These are phyloP conservation scores for Citeromyces matritensis DNA, from an alignment of 805 yeast species.

Conservation along the genomic window DNA sequence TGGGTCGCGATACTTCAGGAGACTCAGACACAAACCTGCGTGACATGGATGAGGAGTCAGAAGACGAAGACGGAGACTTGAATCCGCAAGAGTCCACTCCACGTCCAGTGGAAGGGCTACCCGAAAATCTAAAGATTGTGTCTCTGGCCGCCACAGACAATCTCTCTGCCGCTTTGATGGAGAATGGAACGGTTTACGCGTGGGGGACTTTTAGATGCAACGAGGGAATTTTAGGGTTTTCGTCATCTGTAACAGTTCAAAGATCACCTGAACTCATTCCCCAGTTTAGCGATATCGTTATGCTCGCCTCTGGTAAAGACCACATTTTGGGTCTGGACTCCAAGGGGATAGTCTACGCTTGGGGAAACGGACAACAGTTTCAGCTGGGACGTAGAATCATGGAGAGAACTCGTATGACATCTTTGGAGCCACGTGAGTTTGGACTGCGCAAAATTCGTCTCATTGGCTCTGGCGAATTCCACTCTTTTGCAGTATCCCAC, in stretches of 20 bases:
- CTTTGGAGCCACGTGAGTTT: slow-evolving; percentile 70
- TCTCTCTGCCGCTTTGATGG: slow-evolving; percentile 64
- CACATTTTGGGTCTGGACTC: slow-evolving; percentile 75
- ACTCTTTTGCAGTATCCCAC: slow-evolving; percentile 78
- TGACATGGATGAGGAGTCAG: slow-evolving; percentile 46
- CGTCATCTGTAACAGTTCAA: slow-evolving; percentile 50
- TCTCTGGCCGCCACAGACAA: slow-evolving; percentile 89
- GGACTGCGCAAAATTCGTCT: slow-evolving; percentile 67
- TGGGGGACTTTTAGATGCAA: slow-evolving; percentile 97
- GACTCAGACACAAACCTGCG: slow-evolving; percentile 47
- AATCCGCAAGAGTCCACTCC: slow-evolving; percentile 89
- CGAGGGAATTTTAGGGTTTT: slow-evolving; percentile 83
- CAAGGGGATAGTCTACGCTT: slow-evolving; percentile 79
- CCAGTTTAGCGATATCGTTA: slow-evolving; percentile 54
- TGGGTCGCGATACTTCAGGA: slow-evolving; percentile 72
- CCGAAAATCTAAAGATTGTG: slow-evolving; percentile 43
- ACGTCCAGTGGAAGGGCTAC: slow-evolving; percentile 51
- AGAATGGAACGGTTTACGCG: slow-evolving; percentile 80
- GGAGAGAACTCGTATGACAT: slow-evolving; percentile 62
- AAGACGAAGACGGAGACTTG: slow-evolving; percentile 67
- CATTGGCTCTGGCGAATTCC: slow-evolving; percentile 90
- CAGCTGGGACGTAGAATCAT: slow-evolving; percentile 81
- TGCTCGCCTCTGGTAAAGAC: slow-evolving; percentile 86
- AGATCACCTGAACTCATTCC: slow-evolving; percentile 47
- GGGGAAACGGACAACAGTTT: slow-evolving; percentile 95